Evolutionary conservation across 257 asterid species (phyloP).

Genomic region (Thymus mandschuricus): DNA sequence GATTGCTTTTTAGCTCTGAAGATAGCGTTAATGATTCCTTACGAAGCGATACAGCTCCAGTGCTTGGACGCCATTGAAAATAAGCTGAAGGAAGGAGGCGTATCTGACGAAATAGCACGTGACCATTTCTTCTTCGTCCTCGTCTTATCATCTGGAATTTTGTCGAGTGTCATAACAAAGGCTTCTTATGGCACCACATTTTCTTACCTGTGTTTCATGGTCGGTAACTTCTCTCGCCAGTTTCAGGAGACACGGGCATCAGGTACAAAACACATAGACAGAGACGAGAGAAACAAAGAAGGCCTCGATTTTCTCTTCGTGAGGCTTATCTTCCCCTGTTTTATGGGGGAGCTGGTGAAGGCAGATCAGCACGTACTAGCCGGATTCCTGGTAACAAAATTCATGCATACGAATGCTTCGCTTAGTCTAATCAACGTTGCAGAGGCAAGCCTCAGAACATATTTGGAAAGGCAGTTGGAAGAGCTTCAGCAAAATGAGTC

Average conservation of each 20-base stretch:
- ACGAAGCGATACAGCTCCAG: conserved; percentile 51
- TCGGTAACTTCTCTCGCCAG: conserved; percentile 68
- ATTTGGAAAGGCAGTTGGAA: conserved; percentile 53
- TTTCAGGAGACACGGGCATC: conserved; percentile 54
- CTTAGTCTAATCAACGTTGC: conserved; percentile 71
- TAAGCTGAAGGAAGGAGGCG: conserved; percentile 66
- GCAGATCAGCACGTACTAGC: conserved; percentile 81
- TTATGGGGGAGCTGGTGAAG: conserved; percentile 79
- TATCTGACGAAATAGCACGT: conserved; percentile 44
- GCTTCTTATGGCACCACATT: conserved; percentile 63
- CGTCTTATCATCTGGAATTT: conserved; percentile 68
- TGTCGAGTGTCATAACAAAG: conserved; percentile 50
- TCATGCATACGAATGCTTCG: conserved; percentile 68
- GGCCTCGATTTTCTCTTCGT: conserved; percentile 41
- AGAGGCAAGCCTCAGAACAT: conserved; percentile 64
- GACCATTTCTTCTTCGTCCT: conserved; percentile 63
- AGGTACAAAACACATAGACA: conserved; percentile 17
- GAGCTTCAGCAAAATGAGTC: conserved; percentile 36
- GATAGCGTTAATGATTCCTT: conserved; percentile 61
- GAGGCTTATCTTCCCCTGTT: conserved; percentile 71
- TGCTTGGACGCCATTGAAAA: conserved; percentile 83
- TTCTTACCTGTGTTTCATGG: conserved; percentile 77
- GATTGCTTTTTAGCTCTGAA: conserved; percentile 72
- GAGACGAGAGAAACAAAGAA: conserved; percentile 29
- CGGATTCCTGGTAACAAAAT: conserved; percentile 71